These are phyloP conservation scores for Histomonas meleagridis DNA, from an alignment of 208 protist species.

Conservation along the genomic window DNA sequence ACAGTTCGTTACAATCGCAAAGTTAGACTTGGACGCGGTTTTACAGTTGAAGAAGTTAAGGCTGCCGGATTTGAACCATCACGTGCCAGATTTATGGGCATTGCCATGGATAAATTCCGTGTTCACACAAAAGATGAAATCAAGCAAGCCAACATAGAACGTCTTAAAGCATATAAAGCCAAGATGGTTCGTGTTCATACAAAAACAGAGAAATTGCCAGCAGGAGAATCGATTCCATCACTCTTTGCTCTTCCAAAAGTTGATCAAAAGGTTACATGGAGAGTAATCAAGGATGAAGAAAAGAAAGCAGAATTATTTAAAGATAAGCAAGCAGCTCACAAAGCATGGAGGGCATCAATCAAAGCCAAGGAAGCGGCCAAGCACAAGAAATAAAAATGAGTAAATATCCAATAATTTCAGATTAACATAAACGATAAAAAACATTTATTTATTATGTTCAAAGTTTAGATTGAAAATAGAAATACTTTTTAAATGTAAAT, in stretches of 20 bases:
- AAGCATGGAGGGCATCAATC: not conserved
- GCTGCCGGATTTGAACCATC: conserved; percentile 32
- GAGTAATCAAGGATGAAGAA: not conserved
- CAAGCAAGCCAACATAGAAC: not conserved
- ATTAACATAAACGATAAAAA: too few relatives aligned
- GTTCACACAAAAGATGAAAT: not conserved
- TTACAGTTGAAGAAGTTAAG: conserved; percentile 58
- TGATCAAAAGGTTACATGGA: not conserved
- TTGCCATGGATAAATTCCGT: not conserved
- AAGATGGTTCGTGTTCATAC: not conserved
- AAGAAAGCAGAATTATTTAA: not conserved
- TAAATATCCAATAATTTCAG: too few relatives aligned
- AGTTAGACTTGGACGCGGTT: conserved; percentile 56
- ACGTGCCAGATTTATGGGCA: not conserved
- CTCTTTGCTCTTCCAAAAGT: not conserved
- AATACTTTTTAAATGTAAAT: too few relatives aligned
- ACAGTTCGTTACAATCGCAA: conserved; percentile 58
- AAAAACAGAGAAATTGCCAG: too few relatives aligned
- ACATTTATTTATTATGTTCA: too few relatives aligned
- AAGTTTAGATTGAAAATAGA: too few relatives aligned
- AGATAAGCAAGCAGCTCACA: not conserved
- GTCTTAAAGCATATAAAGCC: not conserved
- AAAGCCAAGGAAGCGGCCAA: not conserved
- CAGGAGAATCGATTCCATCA: not conserved
- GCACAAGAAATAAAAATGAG: conserved; percentile 32